A percentile compares a stretch with the other conserved stretches of the same genome.
phyloP scores from a whole-genome alignment of 2,329 filamentous ascomycete genomes.

The Parafenestella ontariensis region DNA sequence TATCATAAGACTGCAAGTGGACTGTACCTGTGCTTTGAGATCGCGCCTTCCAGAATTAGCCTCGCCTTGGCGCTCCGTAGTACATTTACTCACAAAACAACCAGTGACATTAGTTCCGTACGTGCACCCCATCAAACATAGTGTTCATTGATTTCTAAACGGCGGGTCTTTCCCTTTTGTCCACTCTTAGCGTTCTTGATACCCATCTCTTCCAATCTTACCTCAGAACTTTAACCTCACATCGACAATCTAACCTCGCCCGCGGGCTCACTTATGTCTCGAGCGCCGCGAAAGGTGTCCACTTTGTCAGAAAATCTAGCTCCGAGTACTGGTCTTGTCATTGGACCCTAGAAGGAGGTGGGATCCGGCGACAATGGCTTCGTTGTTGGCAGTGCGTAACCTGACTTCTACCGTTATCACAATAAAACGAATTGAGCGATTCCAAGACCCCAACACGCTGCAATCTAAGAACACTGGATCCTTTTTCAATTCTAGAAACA shows the following conservation, averaged over 20 bases:
- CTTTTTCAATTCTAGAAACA: slow-evolving; percentile 39
- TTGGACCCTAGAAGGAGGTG: not conserved
- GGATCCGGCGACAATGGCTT: slow-evolving; percentile 23
- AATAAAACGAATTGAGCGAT: slow-evolving; percentile 76
- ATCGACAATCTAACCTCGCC: too few species aligned
- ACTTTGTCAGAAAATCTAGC: not conserved
- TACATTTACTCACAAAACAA: not conserved
- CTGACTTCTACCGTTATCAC: slow-evolving; percentile 76
- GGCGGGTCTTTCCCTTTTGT: not conserved
- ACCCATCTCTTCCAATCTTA: not conserved
- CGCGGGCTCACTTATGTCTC: not conserved
- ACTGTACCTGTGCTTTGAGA: not conserved
- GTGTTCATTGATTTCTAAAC: not conserved
- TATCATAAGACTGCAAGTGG: not conserved
- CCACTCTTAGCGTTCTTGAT: not conserved
- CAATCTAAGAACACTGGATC: slow-evolving; percentile 41
- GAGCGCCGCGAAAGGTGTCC: not conserved
- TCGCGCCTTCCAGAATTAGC: not conserved
- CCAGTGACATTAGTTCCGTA: not conserved
- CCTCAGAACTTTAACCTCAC: not conserved
- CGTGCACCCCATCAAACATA: not conserved
- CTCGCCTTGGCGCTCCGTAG: not conserved
- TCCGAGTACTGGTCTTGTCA: not conserved
- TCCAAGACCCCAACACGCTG: slow-evolving; percentile 62
- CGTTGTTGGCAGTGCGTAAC: slow-evolving; percentile 78